A percentile compares a stretch with the other conserved stretches of the same genome.
These are phyloP conservation scores for Plasmodium berghei DNA, from an alignment of 169 alveolate genomes.

Conservation along the genomic window DNA sequence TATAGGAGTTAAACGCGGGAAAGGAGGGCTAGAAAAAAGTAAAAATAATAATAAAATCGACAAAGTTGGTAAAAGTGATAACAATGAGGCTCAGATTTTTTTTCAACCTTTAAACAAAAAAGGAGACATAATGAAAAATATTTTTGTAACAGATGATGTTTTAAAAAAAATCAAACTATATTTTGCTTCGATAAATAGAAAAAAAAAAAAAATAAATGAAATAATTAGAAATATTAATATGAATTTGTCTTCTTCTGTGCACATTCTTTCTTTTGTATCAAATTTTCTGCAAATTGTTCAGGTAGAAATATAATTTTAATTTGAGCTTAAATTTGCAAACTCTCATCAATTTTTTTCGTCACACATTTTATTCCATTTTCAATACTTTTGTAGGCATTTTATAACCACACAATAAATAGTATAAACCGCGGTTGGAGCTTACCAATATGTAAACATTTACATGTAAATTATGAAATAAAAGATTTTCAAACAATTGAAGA, in stretches of 20 bases:
- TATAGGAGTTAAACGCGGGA: constrained; percentile 50
- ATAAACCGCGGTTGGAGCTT: constrained; percentile 43
- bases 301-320: constrained; percentile 3
- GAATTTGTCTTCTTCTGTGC: constrained; percentile 69
- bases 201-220: constrained; percentile 42
- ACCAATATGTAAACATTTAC: constrained; percentile 68
- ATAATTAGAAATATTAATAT: constrained; percentile 27
- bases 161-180: constrained; percentile 31
- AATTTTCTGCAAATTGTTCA: constrained; percentile 72
- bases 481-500: constrained; percentile 21
- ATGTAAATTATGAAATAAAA: constrained; percentile 28
- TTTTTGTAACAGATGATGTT: constrained; percentile 65
- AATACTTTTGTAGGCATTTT: constrained; percentile 45
- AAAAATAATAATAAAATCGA: constrained; percentile 9
- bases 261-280: constrained; percentile 73
- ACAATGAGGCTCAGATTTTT: constrained; percentile 4
- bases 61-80: background rate
- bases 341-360: background rate
- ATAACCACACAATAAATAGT: constrained; percentile 70
- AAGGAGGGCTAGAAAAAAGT: constrained; percentile 43
- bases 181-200: constrained; percentile 33
- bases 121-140: constrained; percentile 69
- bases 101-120: constrained; percentile 74
- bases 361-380: background rate
- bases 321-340: too few relatives aligned